A percentile compares a stretch with the other conserved stretches of the same genome.
Evolutionary conservation across 306 rosid species (phyloP).

Genomic region (Dalbergia cultrata): DNA sequence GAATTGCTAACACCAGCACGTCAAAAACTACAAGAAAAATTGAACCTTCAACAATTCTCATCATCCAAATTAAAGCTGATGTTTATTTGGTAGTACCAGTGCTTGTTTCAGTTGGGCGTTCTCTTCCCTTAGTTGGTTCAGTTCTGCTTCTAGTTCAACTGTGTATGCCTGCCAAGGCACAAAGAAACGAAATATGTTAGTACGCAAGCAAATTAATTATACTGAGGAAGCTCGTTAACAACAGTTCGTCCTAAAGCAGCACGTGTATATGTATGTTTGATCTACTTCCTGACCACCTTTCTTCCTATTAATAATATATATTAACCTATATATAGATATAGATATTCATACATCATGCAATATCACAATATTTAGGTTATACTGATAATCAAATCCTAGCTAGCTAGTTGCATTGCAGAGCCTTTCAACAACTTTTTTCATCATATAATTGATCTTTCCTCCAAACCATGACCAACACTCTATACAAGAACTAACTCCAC

Average conservation of each 20-base stretch:
- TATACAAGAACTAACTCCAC: too few species aligned
- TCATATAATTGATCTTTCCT: too few species aligned
- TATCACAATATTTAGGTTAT: too few species aligned
- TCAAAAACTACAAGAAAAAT: not conserved
- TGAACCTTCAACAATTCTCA: not conserved
- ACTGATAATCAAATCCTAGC: too few species aligned
- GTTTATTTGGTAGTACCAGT: slow-evolving; percentile 58
- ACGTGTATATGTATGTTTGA: too few species aligned
- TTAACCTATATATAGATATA: too few species aligned
- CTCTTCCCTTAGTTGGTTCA: slow-evolving; percentile 78
- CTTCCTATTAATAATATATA: too few species aligned
- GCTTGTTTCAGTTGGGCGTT: slow-evolving; percentile 78
- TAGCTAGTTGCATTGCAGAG: too few species aligned
- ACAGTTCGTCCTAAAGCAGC: not conserved
- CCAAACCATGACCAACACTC: too few species aligned
- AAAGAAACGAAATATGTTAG: not conserved
- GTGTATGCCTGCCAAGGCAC: slow-evolving; percentile 79
- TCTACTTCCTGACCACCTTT: too few species aligned
- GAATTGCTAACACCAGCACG: not conserved
- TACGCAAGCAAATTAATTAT: not conserved
- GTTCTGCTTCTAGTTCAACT: slow-evolving; percentile 88
- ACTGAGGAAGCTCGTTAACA: not conserved
- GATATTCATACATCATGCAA: too few species aligned
- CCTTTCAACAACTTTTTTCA: too few species aligned
- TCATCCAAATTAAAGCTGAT: slow-evolving; percentile 9